phyloP scores from a whole-genome alignment of 306 rosid genomes.

The Dalbergia cochinchinensis region DNA sequence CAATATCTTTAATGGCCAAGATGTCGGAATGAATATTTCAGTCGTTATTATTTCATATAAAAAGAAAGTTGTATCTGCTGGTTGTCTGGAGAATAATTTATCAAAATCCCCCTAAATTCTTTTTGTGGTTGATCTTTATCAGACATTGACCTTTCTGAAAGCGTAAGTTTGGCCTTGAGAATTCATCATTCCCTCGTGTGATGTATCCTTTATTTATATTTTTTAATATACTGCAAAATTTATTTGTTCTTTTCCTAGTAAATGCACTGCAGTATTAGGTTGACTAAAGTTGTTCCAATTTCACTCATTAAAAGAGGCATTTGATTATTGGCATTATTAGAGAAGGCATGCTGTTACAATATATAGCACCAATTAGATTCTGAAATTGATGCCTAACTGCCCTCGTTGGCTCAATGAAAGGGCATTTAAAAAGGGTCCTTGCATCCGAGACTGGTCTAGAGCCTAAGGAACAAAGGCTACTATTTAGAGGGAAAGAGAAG shows the following conservation, averaged over 20 bases:
- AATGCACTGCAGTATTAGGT: not conserved
- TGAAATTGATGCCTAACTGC: constrained; percentile 38
- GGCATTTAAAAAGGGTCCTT: constrained; percentile 68
- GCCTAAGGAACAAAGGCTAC: constrained; percentile 72
- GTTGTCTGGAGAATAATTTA: not conserved
- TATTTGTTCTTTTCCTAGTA: not conserved
- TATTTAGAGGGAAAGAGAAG: constrained; percentile 75
- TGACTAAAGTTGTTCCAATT: not conserved
- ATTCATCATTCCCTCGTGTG: not conserved
- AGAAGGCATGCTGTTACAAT: not conserved
- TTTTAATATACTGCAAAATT: constrained; percentile 2
- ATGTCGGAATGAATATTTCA: constrained; percentile 13
- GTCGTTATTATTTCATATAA: not conserved
- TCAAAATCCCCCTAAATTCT: not conserved
- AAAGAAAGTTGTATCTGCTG: constrained; percentile 3
- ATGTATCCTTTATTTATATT: not conserved
- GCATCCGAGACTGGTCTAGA: constrained; percentile 61
- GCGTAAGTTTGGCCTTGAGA: not conserved
- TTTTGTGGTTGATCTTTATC: constrained; percentile 35
- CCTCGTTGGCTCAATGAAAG: constrained; percentile 52
- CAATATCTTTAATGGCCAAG: constrained; percentile 13
- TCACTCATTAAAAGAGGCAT: constrained; percentile 34
- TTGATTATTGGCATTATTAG: constrained; percentile 28
- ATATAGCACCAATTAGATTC: not conserved
- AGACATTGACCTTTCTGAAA: constrained; percentile 21